Evolutionary conservation across 2,329 filamentous ascomycete species (phyloP), one percentile per base, ranked within the genome.

Genomic region (Orbilia blumenaviensis): DNA sequence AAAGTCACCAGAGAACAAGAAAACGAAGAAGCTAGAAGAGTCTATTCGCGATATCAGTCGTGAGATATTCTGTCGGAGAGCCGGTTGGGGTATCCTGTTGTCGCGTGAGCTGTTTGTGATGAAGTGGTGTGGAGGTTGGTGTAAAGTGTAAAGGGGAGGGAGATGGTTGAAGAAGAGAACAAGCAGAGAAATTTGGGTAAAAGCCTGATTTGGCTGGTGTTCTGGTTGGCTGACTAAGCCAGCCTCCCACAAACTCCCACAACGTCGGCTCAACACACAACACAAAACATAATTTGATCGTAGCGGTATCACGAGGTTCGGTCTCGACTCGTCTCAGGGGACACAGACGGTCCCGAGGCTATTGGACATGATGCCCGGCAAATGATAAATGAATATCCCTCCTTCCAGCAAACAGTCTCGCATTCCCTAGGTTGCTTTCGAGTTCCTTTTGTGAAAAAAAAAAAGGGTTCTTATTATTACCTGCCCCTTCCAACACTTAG

Each of bases 161-260:
- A 66, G 46, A 60, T 29, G 58, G 42, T 32, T 23, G 27, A 48
- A 61, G 42, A 36, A 52, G 56, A 46, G 34, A 12, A 42, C 23
- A 58, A 38, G 16, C 16, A 56, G 64, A 63, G 36, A 21, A 66
- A 50, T 34, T 50, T 21, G 34, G 41, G 44, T 23, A 69, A n/a
- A 50, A 68, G 38, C 36, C 52, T 60, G 41, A 48, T 66, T 67
- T 48, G 56, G 50, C 54, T 46, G 62, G 34, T 12, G 18, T 56
- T 36, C 52, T 36, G 52, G 10, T 12, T 38, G 8, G 62, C 62
- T 75, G 71, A 75, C 71, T 75, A 75, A 75, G 62, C 71, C 32
- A 41, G 10, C 27, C 36, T 48, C 50, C 46, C 42, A 73, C 61
- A 54, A 54, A 16, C 36, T 48, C 50, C 46, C 42, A 73, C 61